Conservation (phyloP, 2,329 filamentous ascomycete genomes). For the Aspergillus sp. region DNA sequence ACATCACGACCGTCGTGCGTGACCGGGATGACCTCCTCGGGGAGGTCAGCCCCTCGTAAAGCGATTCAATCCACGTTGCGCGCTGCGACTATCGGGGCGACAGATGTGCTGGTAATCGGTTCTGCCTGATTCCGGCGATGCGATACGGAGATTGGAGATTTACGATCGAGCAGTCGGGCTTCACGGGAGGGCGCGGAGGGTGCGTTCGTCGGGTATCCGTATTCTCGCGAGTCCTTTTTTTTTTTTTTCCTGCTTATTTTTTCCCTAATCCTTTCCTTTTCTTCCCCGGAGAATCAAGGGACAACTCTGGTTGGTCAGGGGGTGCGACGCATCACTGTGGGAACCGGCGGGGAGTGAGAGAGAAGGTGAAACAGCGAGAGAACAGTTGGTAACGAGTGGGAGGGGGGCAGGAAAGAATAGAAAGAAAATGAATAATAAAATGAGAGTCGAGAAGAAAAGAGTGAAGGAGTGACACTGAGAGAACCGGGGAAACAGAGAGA, state of each 20-base stretch:
- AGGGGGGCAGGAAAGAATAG: conserved; percentile 1
- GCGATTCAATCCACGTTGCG: conserved; percentile 32
- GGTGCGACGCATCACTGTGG: conserved; percentile 16
- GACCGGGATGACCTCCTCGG: conserved; percentile 34
- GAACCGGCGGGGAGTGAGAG: conserved; percentile 7
- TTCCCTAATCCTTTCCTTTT: background rate
- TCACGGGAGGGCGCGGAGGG: background rate
- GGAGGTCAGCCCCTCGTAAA: conserved; percentile 34
- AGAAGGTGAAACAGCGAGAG: conserved; percentile 5
- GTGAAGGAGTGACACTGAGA: background rate
- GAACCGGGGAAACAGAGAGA: background rate
- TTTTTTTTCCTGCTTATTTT: background rate
- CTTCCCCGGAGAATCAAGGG: background rate
- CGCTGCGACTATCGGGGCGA: conserved; percentile 11
- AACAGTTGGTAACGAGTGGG: conserved; percentile 2
- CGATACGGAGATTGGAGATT: background rate
- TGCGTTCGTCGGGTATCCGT: no score
- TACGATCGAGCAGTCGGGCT: no score
- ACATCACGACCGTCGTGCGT: conserved; percentile 26
- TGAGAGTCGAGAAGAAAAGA: conserved; percentile 2
- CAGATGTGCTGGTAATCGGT: background rate
- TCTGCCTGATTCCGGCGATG: background rate
- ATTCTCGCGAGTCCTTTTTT: background rate
- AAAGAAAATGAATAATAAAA: conserved; percentile 7
- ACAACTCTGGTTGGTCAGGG: conserved; percentile 9